Base-by-base conservation (phyloP, 306 rosid genomes). In the Rosa rugosa region DNA sequence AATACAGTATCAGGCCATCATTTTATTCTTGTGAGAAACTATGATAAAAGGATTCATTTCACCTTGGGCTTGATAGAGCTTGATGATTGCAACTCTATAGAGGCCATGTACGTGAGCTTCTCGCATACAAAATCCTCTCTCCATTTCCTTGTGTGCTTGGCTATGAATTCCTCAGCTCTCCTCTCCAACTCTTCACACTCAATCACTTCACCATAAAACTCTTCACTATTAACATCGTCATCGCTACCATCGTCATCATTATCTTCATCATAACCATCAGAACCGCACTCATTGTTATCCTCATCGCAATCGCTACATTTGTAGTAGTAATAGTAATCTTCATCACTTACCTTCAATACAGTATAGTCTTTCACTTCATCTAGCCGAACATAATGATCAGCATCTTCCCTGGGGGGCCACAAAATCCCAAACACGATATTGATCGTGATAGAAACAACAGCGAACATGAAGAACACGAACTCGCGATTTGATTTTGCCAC, bases 121-220 rank as follows among this genome's bases (percentile, higher is more conserved):
- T 80, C 84, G 38, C 25, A 6, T 60, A 53, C 31, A 54, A 70
- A 17, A 66, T 83, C 89, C 72, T 83, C 85, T 50, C 79, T 80
- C 85, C 89, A 77, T 76, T 67, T 79, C 20, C 8, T 41, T 46
- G 77, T 68, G 62, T 69, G 41, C 73, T 45, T 75, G 69, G 81
- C 77, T 8, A 86, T 83, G 83, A 83, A 83, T 16, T 83, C 83
- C 42, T 83, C 82, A 51, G 45, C 31, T 45, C 85, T 86, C 76
- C 73, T 75, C 68, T 71, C 38, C 59, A 80, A 72, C 20, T 83
- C 85, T 20, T 20, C 83, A 31, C 16, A 7, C 23, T n/a, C 72
- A 13, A 34, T 27, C 27, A 77, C 85, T 74, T 64, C 76, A 27
- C 53, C 75, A 45, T 44, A 18, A 14, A 44, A 73, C 6, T 53